phyloP scores from a whole-genome alignment of 2,329 filamentous ascomycete genomes.

The Ustilaginoidea virens region DNA sequence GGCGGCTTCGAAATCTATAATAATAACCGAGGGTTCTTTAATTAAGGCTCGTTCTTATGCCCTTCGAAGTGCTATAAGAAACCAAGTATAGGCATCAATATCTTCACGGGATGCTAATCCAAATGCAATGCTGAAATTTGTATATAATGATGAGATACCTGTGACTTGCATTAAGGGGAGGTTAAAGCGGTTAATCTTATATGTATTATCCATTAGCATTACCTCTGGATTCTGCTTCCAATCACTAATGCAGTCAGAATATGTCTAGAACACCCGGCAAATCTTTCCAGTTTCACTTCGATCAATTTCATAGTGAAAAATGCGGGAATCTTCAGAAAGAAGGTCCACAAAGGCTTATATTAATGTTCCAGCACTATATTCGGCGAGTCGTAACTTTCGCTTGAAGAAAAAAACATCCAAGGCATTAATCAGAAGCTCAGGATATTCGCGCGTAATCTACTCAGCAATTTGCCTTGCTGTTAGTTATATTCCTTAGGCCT shows the following conservation, averaged over 20 bases:
- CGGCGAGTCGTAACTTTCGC: not conserved
- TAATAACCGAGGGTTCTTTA: not conserved
- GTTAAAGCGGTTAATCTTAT: slow-evolving; percentile 2
- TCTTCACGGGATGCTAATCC: not conserved
- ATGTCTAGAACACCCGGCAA: not conserved
- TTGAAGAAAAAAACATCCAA: not conserved
- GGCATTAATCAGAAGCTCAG: not conserved
- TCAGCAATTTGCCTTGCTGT: not conserved
- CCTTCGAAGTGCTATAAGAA: not conserved
- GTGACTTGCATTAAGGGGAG: not conserved
- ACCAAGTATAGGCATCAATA: not conserved
- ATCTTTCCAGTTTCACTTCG: not conserved
- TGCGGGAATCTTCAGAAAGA: not conserved
- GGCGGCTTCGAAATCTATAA: not conserved
- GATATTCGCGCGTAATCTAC: not conserved
- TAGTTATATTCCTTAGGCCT: not conserved
- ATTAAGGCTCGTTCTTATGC: not conserved
- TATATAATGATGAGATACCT: not conserved
- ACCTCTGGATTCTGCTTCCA: not conserved
- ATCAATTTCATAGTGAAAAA: not conserved
- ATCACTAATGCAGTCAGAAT: not conserved
- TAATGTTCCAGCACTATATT: not conserved
- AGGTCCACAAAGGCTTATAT: slow-evolving; percentile 1
- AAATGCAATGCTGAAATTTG: not conserved
- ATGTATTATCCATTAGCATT: not conserved